Conservation (phyloP, 2,329 filamentous ascomycete species). For the Pseudocercospora pini-densiflorae region DNA sequence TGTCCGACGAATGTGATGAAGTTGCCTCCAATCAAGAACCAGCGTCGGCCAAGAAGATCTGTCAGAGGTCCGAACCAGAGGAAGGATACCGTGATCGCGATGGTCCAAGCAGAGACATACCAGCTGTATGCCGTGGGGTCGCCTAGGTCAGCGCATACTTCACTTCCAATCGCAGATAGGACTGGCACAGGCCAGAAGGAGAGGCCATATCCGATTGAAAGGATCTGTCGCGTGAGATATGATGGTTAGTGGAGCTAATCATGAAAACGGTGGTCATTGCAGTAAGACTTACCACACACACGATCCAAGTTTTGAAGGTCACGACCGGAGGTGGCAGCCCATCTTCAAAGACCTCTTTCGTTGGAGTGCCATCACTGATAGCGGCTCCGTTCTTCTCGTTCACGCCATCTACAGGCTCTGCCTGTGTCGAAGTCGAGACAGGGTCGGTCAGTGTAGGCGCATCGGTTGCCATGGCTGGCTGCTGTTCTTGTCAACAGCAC, state of each 20-base stretch:
- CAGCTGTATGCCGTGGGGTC: conserved; percentile 37
- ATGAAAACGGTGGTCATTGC: neutral
- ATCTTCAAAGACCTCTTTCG: conserved; percentile 12
- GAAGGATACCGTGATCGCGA: conserved; percentile 30
- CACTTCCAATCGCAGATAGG: conserved; percentile 35
- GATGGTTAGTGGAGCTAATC: neutral
- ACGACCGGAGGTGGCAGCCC: conserved; percentile 25
- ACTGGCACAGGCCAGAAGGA: conserved; percentile 42
- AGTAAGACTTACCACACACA: conserved; percentile 23
- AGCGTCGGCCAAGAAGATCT: conserved; percentile 54
- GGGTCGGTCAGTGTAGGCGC: neutral
- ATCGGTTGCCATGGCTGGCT: neutral
- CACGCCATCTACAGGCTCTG: neutral
- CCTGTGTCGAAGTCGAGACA: neutral
- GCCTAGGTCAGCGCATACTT: conserved; percentile 37
- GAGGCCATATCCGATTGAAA: conserved; percentile 42
- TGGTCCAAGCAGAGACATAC: conserved; percentile 37
- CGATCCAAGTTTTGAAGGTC: conserved; percentile 32
- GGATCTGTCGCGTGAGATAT: conserved; percentile 27
- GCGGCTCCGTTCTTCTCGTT: conserved; percentile 3
- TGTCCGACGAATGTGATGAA: conserved; percentile 31
- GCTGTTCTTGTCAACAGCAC: neutral
- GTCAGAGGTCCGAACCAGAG: conserved; percentile 47
- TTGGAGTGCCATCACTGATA: conserved; percentile 8
- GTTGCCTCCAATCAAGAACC: conserved; percentile 53